phyloP scores from a whole-genome alignment of 352 stramenopile genomes.

The Elongisporangium undulatum region DNA sequence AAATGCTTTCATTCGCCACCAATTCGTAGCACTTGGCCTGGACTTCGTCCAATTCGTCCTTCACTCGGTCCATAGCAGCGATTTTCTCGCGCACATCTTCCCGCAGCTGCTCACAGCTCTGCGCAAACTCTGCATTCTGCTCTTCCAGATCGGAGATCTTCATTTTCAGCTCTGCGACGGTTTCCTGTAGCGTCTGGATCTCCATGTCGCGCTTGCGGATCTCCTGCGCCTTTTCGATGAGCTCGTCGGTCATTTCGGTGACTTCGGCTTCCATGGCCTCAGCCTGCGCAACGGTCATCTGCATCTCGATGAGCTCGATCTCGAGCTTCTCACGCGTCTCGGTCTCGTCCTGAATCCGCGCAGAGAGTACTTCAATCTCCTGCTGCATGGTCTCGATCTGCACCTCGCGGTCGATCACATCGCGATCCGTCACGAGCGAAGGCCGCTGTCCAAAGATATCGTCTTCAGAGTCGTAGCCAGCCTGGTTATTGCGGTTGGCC shows the following conservation, averaged over 20 bases:
- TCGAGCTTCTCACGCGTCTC: constrained; percentile 52
- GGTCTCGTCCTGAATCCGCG: constrained; percentile 59
- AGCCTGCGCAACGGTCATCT: constrained; percentile 52
- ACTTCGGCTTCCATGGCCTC: constrained; percentile 77
- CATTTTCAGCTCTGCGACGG: constrained; percentile 35
- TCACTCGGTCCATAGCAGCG: constrained; percentile 20
- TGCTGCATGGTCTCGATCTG: constrained; percentile 61
- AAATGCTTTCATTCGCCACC: constrained; percentile 39
- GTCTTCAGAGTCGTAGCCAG: constrained; percentile 18
- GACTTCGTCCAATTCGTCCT: constrained; percentile 31
- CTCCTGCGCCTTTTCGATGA: constrained; percentile 72
- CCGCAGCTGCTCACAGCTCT: constrained; percentile 31
- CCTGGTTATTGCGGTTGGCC: constrained; percentile 25
- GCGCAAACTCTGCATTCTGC: constrained; percentile 41
- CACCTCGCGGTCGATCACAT: constrained; percentile 54
- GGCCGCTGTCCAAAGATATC: constrained; percentile 31
- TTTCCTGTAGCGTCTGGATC: constrained; percentile 50
- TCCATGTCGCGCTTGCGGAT: constrained; percentile 58
- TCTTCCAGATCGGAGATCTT: constrained; percentile 40
- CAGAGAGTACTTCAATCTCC: constrained; percentile 64
- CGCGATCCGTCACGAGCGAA: constrained; percentile 55
- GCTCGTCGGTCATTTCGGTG: constrained; percentile 70
- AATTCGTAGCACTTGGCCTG: constrained; percentile 52
- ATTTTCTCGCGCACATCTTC: constrained; percentile 28
- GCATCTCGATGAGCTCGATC: constrained; percentile 46